A percentile compares a stretch with the other conserved stretches of the same genome.
Conservation (phyloP, 306 rosid genomes). For the Pyrus pyrifolia region DNA sequence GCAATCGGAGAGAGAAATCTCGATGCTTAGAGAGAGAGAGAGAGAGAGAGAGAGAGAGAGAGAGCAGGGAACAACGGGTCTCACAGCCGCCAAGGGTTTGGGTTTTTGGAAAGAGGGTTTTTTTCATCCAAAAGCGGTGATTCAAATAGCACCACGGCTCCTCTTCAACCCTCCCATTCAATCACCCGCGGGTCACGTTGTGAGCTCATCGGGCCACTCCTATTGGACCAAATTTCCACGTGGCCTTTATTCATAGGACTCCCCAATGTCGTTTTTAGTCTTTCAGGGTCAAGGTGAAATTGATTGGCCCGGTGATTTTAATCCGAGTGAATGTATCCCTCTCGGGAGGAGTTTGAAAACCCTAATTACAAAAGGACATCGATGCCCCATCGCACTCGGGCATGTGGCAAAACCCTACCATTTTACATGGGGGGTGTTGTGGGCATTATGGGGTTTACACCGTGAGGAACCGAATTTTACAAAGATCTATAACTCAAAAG, state of each 20-base stretch:
- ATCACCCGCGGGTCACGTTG: slow-evolving; percentile 52
- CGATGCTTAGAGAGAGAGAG: slow-evolving; percentile 6
- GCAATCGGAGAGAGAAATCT: slow-evolving; percentile 39
- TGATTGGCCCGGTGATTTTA: slow-evolving; percentile 34
- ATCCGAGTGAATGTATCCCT: slow-evolving; percentile 23
- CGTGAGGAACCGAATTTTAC: background rate
- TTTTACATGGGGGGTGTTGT: background rate
- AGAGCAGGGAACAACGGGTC: slow-evolving; percentile 41
- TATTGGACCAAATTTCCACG: slow-evolving; percentile 27
- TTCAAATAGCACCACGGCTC: slow-evolving; percentile 94
- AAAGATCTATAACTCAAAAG: background rate
- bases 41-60: background rate
- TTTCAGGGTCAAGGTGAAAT: background rate
- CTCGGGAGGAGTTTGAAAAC: slow-evolving; percentile 39
- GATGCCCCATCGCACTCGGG: slow-evolving; percentile 34
- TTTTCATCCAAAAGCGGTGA: slow-evolving; percentile 73
- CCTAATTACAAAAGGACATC: slow-evolving; percentile 61
- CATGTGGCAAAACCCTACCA: background rate
- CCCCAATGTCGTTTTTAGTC: background rate
- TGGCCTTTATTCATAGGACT: accelerated
- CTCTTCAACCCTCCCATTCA: background rate
- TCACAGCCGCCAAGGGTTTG: slow-evolving; percentile 99
- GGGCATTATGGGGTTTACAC: background rate
- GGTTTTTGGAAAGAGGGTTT: slow-evolving; percentile 83
- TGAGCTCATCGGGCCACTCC: background rate